Evolutionary conservation across 371 early-diverging fungal genomes (phyloP), one percentile per base, ranked within the genome.

Genomic region (Spiromyces aspiralis): DNA sequence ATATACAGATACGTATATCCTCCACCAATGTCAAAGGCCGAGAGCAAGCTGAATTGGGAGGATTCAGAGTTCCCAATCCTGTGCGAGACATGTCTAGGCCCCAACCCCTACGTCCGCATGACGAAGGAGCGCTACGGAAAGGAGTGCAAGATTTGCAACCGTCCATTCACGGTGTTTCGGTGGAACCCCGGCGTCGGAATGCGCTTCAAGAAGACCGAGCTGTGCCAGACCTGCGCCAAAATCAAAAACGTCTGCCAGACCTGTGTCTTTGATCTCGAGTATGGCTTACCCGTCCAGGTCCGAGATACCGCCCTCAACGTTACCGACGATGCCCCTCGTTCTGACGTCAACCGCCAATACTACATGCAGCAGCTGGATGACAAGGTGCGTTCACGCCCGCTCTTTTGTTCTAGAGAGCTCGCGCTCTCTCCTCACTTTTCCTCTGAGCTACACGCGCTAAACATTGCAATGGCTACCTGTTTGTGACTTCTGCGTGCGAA

Each of bases 91-190:
- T 97, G 98, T 65, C 71, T 97, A 24, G 98, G 98, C 27, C 86
- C 84, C 50, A 97, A 95, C 63, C 96, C 98, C 20, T 95, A 95
- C 62, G 83, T 97, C 49, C 87, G 96, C 53, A 95, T 97, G 98
- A 84, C 86, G 13, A 86, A 81, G 61, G 80, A 91, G 68, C 56
- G 64, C 28, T 78, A 74, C 54, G 94, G 90, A 44, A 83, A 81
- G 61, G 95, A 91, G 67, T 97, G 96, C 80, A 95, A 93, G 79
- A 80, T 90, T 50, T 97, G 97, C 61, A 66, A 70, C 35, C 73
- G 90, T 42, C 90, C 97, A 1, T 97, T 92, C 60, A 95, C 98
- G n/a, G 81, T 93, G 23, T 96, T 95, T 66, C 81, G 89, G 43
- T 97, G 98, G 98, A 68, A 77, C 42, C 98, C 98, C 16, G 97